Evolutionary conservation across 2,329 filamentous ascomycete species (phyloP).

Genomic region (Aspergillus unguis): DNA sequence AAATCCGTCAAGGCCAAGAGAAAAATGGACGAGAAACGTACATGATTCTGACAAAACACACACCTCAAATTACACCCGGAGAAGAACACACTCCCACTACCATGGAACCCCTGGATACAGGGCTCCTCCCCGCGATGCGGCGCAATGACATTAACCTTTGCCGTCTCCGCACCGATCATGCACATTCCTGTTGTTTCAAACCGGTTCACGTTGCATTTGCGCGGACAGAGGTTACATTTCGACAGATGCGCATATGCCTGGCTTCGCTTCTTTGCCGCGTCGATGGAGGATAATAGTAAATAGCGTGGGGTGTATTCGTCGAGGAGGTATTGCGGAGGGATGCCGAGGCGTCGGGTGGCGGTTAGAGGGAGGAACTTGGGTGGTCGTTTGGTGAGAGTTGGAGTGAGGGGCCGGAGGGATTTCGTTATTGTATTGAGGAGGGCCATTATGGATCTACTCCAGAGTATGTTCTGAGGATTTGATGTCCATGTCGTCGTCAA

Average conservation of each 20-base stretch:
- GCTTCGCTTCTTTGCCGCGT: slow-evolving; percentile 70
- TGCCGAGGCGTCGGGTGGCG: slow-evolving; percentile 42
- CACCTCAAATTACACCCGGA: slow-evolving; percentile 72
- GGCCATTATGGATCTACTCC: neutral
- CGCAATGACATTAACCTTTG: slow-evolving; percentile 78
- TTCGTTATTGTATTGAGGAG: neutral
- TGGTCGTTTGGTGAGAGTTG: neutral
- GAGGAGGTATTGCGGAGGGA: slow-evolving; percentile 66
- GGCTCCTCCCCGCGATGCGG: slow-evolving; percentile 84
- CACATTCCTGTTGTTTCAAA: slow-evolving; percentile 75
- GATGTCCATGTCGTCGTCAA: neutral
- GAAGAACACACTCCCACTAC: slow-evolving; percentile 79
- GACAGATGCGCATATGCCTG: slow-evolving; percentile 70
- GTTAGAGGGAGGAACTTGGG: slow-evolving; percentile 6
- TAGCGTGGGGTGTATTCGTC: slow-evolving; percentile 73
- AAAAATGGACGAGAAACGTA: slow-evolving; percentile 14
- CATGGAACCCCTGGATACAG: slow-evolving; percentile 77
- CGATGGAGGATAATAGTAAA: slow-evolving; percentile 62
- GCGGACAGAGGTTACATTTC: slow-evolving; percentile 78
- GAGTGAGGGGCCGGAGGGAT: neutral
- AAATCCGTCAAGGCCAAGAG: neutral
- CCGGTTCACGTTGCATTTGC: slow-evolving; percentile 75
- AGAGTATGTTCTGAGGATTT: neutral
- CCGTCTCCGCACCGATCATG: slow-evolving; percentile 68
- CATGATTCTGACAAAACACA: slow-evolving; percentile 72